Evolutionary conservation across 495 filamentous ascomycete species (phyloP), one percentile per base, ranked within the genome.

Genomic region (Hypoxylon intermedium): DNA sequence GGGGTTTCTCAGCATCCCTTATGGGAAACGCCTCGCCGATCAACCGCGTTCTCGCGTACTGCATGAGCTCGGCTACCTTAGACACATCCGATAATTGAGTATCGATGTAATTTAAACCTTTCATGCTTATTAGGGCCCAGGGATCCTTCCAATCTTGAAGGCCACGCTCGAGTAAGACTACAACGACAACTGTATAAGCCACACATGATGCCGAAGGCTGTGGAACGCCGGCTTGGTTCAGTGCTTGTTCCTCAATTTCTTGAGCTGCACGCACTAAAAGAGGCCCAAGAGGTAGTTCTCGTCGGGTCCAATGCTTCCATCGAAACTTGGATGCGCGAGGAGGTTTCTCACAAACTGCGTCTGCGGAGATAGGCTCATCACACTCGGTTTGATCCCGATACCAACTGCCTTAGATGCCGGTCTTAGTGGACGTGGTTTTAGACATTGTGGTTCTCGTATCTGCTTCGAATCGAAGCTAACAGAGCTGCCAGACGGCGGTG

Each of bases 91-190:
- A 7, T 6, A 38, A 6, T 19, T 38, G 36, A 0, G 31, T 13
- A 31, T 18, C 15, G 11, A 55, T 46, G 40, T 55, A 55, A n/a
- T 18, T 15, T 5, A 33, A 0, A 18, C 40, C 52, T 16, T 55
- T 55, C 1, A 11, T 20, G 9, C 21, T 13, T 9, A 55, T 55
- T 15, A 34, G 19, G 9, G 16, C 38, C 52, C 40, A 55, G 20
- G 45, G 40, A 16, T 37, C 41, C 30, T 45, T 46, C 4, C 3
- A 55, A 3, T 37, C 40, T 26, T 45, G 36, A 21, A 44, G 16
- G 30, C 45, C 24, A 7, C 40, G 16, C 18, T 55, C 52, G 11
- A 55, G 12, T 9, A 44, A 11, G 9, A 20, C 18, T 16, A 30
- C 40, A 1, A 23, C 15, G 6, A 55, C 26, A 20, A 31, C 21